These are phyloP conservation scores for Pseudopithomyces maydicus DNA, from an alignment of 2,329 filamentous ascomycete genomes.

Conservation along the genomic window DNA sequence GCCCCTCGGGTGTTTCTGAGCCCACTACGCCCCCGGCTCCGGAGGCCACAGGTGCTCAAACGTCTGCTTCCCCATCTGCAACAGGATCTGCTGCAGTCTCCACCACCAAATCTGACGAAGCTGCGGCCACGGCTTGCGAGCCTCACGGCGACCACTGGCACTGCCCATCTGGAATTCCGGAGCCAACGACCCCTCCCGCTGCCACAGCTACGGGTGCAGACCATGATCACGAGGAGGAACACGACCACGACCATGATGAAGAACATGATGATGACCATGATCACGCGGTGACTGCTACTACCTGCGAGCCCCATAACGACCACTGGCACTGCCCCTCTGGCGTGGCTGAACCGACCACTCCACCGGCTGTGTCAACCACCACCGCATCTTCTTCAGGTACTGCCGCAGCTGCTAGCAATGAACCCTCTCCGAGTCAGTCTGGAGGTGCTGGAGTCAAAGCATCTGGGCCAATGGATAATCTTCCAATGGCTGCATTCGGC, in stretches of 20 bases:
- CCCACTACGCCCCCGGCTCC: slow-evolving; percentile 8
- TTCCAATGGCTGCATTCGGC: neutral
- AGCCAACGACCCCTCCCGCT: slow-evolving; percentile 12
- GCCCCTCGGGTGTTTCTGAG: slow-evolving; percentile 8
- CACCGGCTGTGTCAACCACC: neutral
- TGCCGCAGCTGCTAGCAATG: neutral
- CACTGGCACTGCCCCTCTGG: slow-evolving; percentile 17
- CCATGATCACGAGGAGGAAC: slow-evolving; percentile 21
- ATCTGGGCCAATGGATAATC: neutral
- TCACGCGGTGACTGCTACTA: slow-evolving; percentile 29
- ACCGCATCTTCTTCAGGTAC: neutral
- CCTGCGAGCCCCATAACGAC: slow-evolving; percentile 30
- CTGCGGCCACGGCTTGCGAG: slow-evolving; percentile 19
- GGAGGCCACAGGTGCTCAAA: neutral
- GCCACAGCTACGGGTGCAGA: slow-evolving; percentile 12
- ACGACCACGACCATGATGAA: slow-evolving; percentile 11
- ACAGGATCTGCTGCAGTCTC: neutral
- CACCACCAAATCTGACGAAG: neutral
- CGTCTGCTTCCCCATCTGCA: neutral
- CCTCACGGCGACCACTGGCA: slow-evolving; percentile 25
- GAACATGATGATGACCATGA: slow-evolving; percentile 11
- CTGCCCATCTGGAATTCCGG: slow-evolving; percentile 10
- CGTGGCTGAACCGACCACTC: slow-evolving; percentile 10
- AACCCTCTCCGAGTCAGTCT: neutral
- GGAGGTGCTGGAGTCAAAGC: neutral